Conservation (phyloP, 495 filamentous ascomycete genomes). For the Diplogelasinospora grovesii region DNA sequence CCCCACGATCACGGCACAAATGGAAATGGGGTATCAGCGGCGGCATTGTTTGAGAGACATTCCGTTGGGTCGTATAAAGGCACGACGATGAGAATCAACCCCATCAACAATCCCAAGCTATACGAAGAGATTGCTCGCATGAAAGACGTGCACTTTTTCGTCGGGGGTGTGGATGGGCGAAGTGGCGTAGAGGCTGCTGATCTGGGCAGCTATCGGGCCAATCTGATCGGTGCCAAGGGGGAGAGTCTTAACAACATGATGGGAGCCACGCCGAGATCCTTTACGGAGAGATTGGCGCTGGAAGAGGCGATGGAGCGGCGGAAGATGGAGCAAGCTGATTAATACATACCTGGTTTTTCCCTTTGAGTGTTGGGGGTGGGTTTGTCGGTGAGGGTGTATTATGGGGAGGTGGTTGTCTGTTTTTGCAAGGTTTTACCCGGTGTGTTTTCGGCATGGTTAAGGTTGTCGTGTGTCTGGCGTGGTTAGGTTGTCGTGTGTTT, state of each 20-base stretch:
- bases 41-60: slow-evolving; percentile 21
- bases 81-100: slow-evolving; percentile 18
- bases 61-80: slow-evolving; percentile 41
- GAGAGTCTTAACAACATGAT: slow-evolving; percentile 12
- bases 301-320: slow-evolving; percentile 34
- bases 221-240: too few species aligned
- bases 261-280: slow-evolving; percentile 31
- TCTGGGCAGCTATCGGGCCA: slow-evolving; percentile 33
- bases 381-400: too few species aligned
- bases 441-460: too few species aligned
- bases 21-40: too few species aligned
- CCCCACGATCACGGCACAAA: neutral
- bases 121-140: slow-evolving; percentile 39
- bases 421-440: too few species aligned
- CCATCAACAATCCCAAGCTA: slow-evolving; percentile 35
- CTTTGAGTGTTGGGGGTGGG: too few species aligned
- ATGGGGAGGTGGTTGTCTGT: too few species aligned
- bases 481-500: too few species aligned
- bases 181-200: slow-evolving; percentile 33
- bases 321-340: slow-evolving; percentile 1
- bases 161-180: slow-evolving; percentile 39
- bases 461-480: too few species aligned
- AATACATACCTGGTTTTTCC: too few species aligned
- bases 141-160: slow-evolving; percentile 38
- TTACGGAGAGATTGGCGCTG: slow-evolving; percentile 37